Evolutionary conservation across 1,139 yeast genomes (phyloP).

Genomic region (Geotrichum armillariae): DNA sequence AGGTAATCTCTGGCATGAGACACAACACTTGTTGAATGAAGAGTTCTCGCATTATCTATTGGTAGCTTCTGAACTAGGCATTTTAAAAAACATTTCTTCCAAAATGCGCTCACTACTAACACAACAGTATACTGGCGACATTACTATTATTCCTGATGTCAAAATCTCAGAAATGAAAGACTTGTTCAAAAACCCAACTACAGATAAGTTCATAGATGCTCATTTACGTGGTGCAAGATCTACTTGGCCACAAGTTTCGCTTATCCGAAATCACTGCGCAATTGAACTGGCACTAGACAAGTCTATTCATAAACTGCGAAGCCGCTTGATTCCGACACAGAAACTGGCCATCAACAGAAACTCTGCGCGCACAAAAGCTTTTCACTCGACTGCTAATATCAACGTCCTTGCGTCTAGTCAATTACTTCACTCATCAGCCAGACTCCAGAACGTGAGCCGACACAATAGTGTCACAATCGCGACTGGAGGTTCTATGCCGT

Average conservation of each 20-base stretch:
- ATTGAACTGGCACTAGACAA: conserved; percentile 85
- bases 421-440: not conserved
- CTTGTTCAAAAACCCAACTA: conserved; percentile 76
- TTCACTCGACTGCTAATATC: conserved; percentile 21
- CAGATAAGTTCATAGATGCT: conserved; percentile 68
- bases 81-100: conserved; percentile 69
- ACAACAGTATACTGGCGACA: conserved; percentile 90
- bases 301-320: conserved; percentile 66
- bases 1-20: conserved; percentile 45
- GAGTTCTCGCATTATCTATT: conserved; percentile 80
- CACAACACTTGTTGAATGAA: conserved; percentile 60
- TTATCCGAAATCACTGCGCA: conserved; percentile 84
- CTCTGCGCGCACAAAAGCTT: conserved; percentile 8
- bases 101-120: conserved; percentile 73
- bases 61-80: conserved; percentile 70
- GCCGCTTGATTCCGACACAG: conserved; percentile 54
- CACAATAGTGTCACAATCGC: conserved; percentile 2
- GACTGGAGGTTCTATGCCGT: not conserved
- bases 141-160: conserved; percentile 83
- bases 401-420: conserved; percentile 1
- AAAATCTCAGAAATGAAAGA: conserved; percentile 57
- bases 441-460: not conserved
- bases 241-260: conserved; percentile 87
- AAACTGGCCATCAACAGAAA: conserved; percentile 1
- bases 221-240: conserved; percentile 84